A percentile compares a stretch with the other conserved stretches of the same genome.
Evolutionary conservation across 2,329 filamentous ascomycete genomes (phyloP).

Genomic region (Trichoderma semiorbis): DNA sequence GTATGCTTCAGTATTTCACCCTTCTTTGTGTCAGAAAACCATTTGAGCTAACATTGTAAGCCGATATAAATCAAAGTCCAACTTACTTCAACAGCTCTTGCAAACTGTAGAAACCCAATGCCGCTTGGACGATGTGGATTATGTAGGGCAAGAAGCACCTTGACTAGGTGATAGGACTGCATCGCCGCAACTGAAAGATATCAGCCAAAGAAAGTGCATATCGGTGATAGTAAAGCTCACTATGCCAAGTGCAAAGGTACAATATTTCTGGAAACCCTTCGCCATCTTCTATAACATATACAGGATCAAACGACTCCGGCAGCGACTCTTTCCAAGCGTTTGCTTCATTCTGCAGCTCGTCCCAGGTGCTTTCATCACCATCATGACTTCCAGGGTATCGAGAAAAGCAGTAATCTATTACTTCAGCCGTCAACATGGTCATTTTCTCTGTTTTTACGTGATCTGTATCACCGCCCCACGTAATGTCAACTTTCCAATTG

Average conservation of each 20-base stretch:
- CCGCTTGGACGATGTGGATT: not conserved
- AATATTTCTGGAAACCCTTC: not conserved
- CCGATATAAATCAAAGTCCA: not conserved
- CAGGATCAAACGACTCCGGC: not conserved
- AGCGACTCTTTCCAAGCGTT: not conserved
- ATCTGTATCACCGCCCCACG: not conserved
- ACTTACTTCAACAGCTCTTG: not conserved
- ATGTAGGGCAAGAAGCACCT: not conserved
- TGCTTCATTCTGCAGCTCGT: not conserved
- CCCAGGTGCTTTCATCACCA: not conserved
- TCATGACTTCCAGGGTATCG: not conserved
- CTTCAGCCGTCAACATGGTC: conserved; percentile 2
- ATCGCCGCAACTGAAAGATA: not conserved
- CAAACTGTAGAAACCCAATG: not conserved
- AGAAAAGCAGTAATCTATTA: conserved; percentile 4
- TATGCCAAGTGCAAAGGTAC: not conserved
- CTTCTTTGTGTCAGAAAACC: not conserved
- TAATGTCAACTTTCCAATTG: conserved; percentile 1
- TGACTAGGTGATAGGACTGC: not conserved
- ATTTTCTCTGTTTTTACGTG: not conserved
- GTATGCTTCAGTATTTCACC: not conserved
- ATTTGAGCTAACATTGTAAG: not conserved
- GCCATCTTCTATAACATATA: conserved; percentile 1
- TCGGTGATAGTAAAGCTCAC: not conserved
- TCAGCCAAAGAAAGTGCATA: not conserved